A percentile compares a stretch with the other conserved stretches of the same genome.
These are phyloP conservation scores for Naumovozyma castellii DNA, from an alignment of 805 yeast genomes.

Conservation along the genomic window DNA sequence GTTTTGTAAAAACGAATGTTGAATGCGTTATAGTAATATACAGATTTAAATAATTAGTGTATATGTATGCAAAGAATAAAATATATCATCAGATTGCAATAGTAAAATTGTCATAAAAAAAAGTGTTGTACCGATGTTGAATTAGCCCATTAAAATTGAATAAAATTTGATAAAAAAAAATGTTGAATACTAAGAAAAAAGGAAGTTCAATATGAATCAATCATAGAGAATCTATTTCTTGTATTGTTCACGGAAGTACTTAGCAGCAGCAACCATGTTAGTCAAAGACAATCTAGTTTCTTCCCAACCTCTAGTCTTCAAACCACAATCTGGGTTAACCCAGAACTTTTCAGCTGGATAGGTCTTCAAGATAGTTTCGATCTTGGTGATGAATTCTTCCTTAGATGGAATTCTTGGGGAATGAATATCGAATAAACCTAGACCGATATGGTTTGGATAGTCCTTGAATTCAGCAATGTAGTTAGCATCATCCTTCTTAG, in stretches of 20 bases:
- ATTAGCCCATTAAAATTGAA: slow-evolving; percentile 1
- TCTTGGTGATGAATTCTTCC: slow-evolving; percentile 91
- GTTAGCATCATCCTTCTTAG: slow-evolving; percentile 98
- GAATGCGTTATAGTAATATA: slow-evolving; percentile 27
- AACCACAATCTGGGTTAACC: slow-evolving; percentile 99
- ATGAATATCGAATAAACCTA: slow-evolving; percentile 98
- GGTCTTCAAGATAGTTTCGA: slow-evolving; percentile 87
- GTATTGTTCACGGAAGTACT: slow-evolving; percentile 72
- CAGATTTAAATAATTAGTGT: slow-evolving; percentile 10
- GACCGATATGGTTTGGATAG: slow-evolving; percentile 99
- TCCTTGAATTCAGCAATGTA: slow-evolving; percentile 95
- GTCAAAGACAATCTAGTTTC: slow-evolving; percentile 92
- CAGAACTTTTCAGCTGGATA: slow-evolving; percentile 98
- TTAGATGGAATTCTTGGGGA: slow-evolving; percentile 99
- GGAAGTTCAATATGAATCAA: slow-evolving; percentile 1
- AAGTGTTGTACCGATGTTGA: slow-evolving; percentile 6
- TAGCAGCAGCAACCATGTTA: slow-evolving; percentile 99
- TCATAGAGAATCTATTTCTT: slow-evolving; percentile 6
- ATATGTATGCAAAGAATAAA: background rate
- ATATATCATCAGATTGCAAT: background rate
- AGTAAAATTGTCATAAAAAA: background rate
- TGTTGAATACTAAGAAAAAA: slow-evolving; percentile 1
- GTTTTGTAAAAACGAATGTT: slow-evolving; percentile 23
- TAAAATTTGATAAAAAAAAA: slow-evolving; percentile 4
- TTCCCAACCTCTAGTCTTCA: slow-evolving; percentile 99